Percentiles rank a stretch among this genome's conserved stretches.
Evolutionary conservation across 108 stramenopile species (phyloP).

Genomic region (Discostella pseudostelligera): DNA sequence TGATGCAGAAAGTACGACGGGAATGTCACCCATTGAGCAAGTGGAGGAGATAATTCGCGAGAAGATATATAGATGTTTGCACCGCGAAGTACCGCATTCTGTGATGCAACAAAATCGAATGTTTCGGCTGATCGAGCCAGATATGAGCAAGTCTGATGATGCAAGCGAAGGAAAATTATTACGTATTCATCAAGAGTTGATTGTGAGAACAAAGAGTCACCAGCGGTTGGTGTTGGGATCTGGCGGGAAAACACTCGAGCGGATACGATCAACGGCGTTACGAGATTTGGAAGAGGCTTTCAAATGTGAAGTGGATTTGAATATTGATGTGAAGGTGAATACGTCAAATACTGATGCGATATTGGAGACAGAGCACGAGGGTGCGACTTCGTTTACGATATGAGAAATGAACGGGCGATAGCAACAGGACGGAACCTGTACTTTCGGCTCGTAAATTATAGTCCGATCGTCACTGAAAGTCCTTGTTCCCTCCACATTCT

Average conservation of each 20-base stretch:
- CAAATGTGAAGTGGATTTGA: constrained; percentile 57
- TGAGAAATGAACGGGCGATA: no score
- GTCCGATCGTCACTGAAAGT: no score
- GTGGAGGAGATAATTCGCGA: constrained; percentile 90
- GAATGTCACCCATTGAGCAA: constrained; percentile 61
- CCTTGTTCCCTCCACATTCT: no score
- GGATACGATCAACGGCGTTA: constrained; percentile 64
- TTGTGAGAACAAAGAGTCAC: constrained; percentile 80
- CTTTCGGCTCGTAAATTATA: no score
- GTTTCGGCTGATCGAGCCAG: constrained; percentile 27
- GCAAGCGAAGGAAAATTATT: constrained; percentile 25
- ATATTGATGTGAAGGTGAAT: constrained; percentile 58
- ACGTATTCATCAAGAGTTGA: constrained; percentile 72
- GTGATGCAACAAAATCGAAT: constrained; percentile 53
- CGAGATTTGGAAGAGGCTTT: constrained; percentile 65
- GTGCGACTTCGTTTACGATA: constrained; percentile 12
- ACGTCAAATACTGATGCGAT: constrained; percentile 49
- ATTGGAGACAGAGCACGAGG: constrained; percentile 34
- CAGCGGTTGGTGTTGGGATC: constrained; percentile 60
- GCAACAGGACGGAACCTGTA: no score
- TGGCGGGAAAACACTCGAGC: constrained; percentile 62
- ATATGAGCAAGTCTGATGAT: constrained; percentile 34
- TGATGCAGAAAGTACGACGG: constrained; percentile 50
- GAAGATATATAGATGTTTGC: constrained; percentile 82
- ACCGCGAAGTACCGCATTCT: constrained; percentile 78